phyloP scores from a whole-genome alignment of 2,329 filamentous ascomycete genomes.

The Ilyonectria destructans region DNA sequence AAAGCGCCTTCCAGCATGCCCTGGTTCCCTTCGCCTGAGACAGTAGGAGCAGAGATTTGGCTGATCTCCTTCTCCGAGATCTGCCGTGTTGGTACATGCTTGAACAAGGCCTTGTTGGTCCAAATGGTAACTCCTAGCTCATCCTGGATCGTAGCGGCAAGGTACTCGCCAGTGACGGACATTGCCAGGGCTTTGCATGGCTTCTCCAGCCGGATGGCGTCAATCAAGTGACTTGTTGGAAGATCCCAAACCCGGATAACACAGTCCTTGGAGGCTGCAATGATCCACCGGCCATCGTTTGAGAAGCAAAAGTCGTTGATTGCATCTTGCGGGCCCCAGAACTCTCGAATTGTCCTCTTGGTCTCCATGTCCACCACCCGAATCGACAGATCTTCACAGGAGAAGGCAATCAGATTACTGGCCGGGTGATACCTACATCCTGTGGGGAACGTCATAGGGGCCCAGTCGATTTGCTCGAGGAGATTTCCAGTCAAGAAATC shows the following conservation, averaged over 20 bases:
- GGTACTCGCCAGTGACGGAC: slow-evolving; percentile 90
- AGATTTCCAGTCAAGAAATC: slow-evolving; percentile 89
- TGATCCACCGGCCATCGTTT: slow-evolving; percentile 92
- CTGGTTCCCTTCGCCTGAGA: slow-evolving; percentile 86
- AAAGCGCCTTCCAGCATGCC: slow-evolving; percentile 85
- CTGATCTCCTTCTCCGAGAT: slow-evolving; percentile 84
- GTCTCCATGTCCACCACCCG: slow-evolving; percentile 93
- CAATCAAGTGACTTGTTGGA: slow-evolving; percentile 94
- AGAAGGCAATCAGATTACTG: slow-evolving; percentile 89
- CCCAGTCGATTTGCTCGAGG: slow-evolving; percentile 87
- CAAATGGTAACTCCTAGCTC: slow-evolving; percentile 93
- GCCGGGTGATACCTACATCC: slow-evolving; percentile 85
- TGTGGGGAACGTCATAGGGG: slow-evolving; percentile 80
- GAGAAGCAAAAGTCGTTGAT: slow-evolving; percentile 93
- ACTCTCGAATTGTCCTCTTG: slow-evolving; percentile 90
- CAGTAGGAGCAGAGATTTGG: slow-evolving; percentile 78
- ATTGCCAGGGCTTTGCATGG: slow-evolving; percentile 90
- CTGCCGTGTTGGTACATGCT: slow-evolving; percentile 87
- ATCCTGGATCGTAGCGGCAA: slow-evolving; percentile 90
- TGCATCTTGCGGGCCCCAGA: slow-evolving; percentile 83
- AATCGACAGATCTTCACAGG: slow-evolving; percentile 91
- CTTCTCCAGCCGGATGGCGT: slow-evolving; percentile 86
- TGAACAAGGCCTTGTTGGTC: slow-evolving; percentile 95
- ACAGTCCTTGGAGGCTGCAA: slow-evolving; percentile 87
- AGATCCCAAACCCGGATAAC: slow-evolving; percentile 93